Conservation (phyloP, 2,329 filamentous ascomycete genomes). For the Fusarium paranaense region DNA sequence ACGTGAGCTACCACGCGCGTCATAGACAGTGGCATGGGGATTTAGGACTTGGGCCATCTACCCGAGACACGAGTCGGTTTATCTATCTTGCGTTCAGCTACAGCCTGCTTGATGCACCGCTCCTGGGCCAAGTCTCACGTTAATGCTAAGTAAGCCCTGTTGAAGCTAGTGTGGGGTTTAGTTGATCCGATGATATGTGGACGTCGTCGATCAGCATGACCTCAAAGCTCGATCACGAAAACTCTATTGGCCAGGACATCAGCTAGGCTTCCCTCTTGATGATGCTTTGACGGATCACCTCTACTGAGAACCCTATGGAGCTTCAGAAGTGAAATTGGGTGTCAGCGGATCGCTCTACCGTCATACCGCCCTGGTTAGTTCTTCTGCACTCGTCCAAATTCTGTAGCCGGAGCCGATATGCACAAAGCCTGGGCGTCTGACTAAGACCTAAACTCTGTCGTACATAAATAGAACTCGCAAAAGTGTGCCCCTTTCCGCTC, state of each 20-base stretch:
- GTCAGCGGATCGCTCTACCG: neutral
- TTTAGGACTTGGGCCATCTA: neutral
- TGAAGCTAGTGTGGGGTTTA: neutral
- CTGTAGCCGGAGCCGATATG: neutral
- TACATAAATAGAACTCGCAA: neutral
- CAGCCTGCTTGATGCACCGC: neutral
- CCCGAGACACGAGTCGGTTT: neutral
- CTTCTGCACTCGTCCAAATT: neutral
- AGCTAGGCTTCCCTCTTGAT: neutral
- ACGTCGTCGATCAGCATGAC: neutral
- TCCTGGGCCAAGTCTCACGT: neutral
- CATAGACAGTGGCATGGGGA: neutral
- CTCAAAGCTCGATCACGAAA: neutral
- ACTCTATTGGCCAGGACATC: neutral
- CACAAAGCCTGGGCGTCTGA: neutral
- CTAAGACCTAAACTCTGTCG: neutral
- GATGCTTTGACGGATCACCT: neutral
- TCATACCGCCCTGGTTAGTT: neutral
- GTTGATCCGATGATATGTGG: neutral
- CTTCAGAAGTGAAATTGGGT: neutral
- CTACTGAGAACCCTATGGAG: neutral
- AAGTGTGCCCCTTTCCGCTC: neutral
- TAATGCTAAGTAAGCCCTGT: neutral
- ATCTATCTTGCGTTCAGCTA: neutral
- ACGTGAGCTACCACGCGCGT: neutral